Percentiles rank a stretch among this genome's conserved stretches.
Conservation (phyloP, 768 basidiomycete genomes). For the Termitomyces sp. region DNA sequence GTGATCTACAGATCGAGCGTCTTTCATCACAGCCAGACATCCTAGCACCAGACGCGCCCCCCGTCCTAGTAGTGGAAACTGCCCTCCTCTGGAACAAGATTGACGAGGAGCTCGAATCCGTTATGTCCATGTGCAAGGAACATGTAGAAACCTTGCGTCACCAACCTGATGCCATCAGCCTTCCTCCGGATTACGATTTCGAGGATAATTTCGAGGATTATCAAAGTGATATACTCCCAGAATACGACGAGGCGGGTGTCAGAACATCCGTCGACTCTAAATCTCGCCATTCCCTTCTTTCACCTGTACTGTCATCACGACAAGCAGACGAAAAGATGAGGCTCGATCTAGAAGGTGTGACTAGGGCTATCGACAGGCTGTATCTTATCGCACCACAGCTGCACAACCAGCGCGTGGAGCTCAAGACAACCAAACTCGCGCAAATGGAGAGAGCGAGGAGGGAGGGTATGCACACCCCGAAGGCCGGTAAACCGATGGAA, state of each 20-base stretch:
- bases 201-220: slow-evolving; percentile 37
- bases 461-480: slow-evolving; percentile 25
- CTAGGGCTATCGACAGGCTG: slow-evolving; percentile 84
- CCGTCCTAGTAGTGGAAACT: slow-evolving; percentile 48
- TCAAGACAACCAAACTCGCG: slow-evolving; percentile 62
- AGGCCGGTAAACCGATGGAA: slow-evolving; percentile 39
- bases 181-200: slow-evolving; percentile 44
- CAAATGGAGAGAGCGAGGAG: slow-evolving; percentile 69
- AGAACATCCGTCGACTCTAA: slow-evolving; percentile 33
- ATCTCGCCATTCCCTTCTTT: slow-evolving; percentile 18
- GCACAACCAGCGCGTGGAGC: slow-evolving; percentile 89
- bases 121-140: slow-evolving; percentile 62
- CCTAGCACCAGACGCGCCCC: slow-evolving; percentile 32
- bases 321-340: slow-evolving; percentile 71
- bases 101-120: slow-evolving; percentile 66
- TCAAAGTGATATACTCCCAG: slow-evolving; percentile 41
- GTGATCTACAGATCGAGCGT: slow-evolving; percentile 58
- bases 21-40: slow-evolving; percentile 35
- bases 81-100: slow-evolving; percentile 72
- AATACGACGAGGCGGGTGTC: slow-evolving; percentile 46
- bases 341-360: slow-evolving; percentile 80
- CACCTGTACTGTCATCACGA: slow-evolving; percentile 19
- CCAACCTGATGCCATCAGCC: slow-evolving; percentile 21
- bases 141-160: slow-evolving; percentile 37
- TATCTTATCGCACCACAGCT: slow-evolving; percentile 85